Percentiles rank a stretch among this genome's conserved stretches.
Evolutionary conservation across 2,329 filamentous ascomycete genomes (phyloP).

Genomic region (Fusarium algeriense): DNA sequence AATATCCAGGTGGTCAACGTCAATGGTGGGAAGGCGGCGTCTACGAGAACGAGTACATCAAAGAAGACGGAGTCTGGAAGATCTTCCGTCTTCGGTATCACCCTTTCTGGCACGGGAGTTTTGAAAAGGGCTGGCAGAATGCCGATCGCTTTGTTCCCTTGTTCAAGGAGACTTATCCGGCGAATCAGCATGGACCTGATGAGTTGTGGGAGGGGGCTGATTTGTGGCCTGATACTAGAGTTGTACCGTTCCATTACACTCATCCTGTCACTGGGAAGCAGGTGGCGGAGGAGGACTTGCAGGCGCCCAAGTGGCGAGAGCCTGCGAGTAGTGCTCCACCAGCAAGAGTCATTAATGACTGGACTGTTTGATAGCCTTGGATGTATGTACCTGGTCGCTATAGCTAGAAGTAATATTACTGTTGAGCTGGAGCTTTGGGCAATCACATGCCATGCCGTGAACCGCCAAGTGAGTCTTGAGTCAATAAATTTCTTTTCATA

Average conservation of each 20-base stretch:
- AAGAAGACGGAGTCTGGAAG: background rate
- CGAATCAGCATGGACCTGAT: background rate
- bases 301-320: background rate
- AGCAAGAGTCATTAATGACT: background rate
- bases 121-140: background rate
- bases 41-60: constrained; percentile 5
- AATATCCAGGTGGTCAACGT: background rate
- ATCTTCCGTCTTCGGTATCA: background rate
- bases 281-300: background rate
- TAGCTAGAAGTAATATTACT: background rate
- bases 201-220: background rate
- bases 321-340: background rate
- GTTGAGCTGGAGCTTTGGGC: accelerated
- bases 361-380: background rate
- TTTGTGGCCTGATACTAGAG: background rate
- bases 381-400: too few relatives aligned
- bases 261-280: constrained; percentile 1
- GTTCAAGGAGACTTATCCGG: background rate
- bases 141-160: background rate
- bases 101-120: background rate
- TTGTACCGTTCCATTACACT: background rate
- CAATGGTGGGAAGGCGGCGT: constrained; percentile 4
- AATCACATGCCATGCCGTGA: background rate
- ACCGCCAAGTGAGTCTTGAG: too few relatives aligned
- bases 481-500: too few relatives aligned